Evolutionary conservation across 1,284 basidiomycete genomes (phyloP), one percentile per base, ranked within the genome.

Genomic region (Sphagnurus paluster): DNA sequence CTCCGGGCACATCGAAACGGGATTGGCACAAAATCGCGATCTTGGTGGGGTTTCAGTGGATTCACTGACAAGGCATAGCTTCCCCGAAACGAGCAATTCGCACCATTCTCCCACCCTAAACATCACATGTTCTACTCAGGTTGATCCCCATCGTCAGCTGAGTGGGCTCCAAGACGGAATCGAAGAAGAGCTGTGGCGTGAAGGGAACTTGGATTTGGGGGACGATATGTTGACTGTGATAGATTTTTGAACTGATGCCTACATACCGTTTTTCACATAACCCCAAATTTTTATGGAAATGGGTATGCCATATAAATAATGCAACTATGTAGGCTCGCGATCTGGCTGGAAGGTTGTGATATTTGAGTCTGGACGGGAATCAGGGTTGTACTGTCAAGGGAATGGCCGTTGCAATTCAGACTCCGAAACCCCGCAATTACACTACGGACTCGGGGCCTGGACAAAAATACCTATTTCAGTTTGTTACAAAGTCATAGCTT

Each of bases 371-470:
- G n/a, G 28, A 9, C 38, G 14, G 13, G 21, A 32, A 16, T 9
- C 28, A 26, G 25, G 25, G 30, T 33, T 7, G 14, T n/a, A 28
- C 44, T 24, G 41, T 20, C 39, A 41, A 39, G 51, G 48, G 32
- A 42, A 45, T 48, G 33, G 39, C 52, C 42, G 49, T 42, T n/a
- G 35, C 2, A 32, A 46, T 48, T 61, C 50, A 9, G 50, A 56
- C 52, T 63, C 65, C 64, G 67, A 51, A 60, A 57, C 59, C 62
- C 64, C 59, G 58, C 55, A 47, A 48, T 44, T 53, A 53, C 49
- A 51, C 52, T 50, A 57, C 53, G 49, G 38, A 39, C 39, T 44
- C 49, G 3, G n/a, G n/a, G 23, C 17, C 48, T 37, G 47, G 54
- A 52, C 46, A 57, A 57, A 53, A 56, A 58, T 54, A 62, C 39